Conservation (phyloP, 1,284 basidiomycete genomes). For the Sporisorium scitamineum region DNA sequence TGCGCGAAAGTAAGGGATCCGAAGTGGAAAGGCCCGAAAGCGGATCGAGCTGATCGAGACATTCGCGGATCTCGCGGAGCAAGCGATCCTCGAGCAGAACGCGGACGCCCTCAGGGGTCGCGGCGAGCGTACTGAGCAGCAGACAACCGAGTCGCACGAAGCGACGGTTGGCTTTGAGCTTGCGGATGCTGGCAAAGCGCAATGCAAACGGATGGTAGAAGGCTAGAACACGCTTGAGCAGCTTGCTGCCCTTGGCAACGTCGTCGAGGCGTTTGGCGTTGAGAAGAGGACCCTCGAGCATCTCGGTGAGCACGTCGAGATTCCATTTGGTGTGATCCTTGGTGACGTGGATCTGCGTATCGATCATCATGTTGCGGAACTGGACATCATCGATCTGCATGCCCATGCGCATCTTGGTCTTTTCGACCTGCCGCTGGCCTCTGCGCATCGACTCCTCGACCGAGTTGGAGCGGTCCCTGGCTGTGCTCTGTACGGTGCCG, state of each 20-base stretch:
- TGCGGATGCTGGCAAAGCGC: constrained; percentile 83
- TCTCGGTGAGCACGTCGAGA: constrained; percentile 85
- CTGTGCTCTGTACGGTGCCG: constrained; percentile 24
- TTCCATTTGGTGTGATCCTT: constrained; percentile 95
- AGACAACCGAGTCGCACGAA: constrained; percentile 73
- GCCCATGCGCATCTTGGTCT: constrained; percentile 85
- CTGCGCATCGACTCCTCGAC: constrained; percentile 85
- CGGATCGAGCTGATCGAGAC: constrained; percentile 91
- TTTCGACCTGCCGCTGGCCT: constrained; percentile 78
- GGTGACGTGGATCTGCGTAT: constrained; percentile 80
- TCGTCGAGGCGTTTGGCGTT: constrained; percentile 96
- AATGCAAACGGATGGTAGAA: constrained; percentile 92
- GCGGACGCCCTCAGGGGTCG: constrained; percentile 83
- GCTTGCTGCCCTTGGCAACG: constrained; percentile 88
- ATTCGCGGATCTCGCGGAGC: constrained; percentile 84
- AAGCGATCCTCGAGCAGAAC: constrained; percentile 90
- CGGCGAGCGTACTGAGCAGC: constrained; percentile 83
- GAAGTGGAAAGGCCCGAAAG: constrained; percentile 71
- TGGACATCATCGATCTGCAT: constrained; percentile 75
- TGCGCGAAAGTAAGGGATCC: constrained; percentile 85
- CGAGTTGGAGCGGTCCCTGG: constrained; percentile 78
- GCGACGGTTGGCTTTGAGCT: constrained; percentile 72
- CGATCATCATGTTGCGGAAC: constrained; percentile 65
- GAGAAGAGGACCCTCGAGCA: constrained; percentile 90
- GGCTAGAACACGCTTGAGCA: constrained; percentile 85